Percentiles rank a stretch among this genome's conserved stretches.
Evolutionary conservation across 176 grass and related monocot species (phyloP).

Genomic region (Hyparrhenia diplandra): DNA sequence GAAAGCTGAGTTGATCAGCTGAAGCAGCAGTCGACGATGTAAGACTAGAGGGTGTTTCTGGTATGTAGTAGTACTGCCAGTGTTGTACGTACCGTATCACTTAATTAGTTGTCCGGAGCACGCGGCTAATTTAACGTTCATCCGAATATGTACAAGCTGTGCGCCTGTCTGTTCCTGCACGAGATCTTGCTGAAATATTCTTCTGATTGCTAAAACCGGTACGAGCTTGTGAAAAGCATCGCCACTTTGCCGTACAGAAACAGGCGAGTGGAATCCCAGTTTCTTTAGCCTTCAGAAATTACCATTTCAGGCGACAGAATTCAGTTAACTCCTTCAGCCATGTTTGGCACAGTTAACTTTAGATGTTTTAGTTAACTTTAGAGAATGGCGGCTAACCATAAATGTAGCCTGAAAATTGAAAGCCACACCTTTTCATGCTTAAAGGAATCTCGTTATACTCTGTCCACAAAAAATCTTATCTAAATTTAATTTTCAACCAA

Average conservation of each 20-base stretch:
- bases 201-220: background rate
- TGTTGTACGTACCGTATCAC: slow-evolving; percentile 1
- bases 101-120: background rate
- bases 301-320: background rate
- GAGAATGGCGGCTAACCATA: no score
- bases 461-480: no score
- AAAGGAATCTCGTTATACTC: no score
- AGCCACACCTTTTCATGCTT: no score
- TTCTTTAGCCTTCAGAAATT: background rate
- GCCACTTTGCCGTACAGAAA: background rate
- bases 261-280: background rate
- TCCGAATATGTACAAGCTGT: background rate
- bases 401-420: no score
- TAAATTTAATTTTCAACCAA: no score
- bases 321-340: no score
- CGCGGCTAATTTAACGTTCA: slow-evolving; percentile 15
- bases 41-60: background rate
- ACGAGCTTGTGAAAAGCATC: background rate
- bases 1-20: background rate
- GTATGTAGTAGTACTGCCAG: background rate
- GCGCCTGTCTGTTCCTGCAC: background rate
- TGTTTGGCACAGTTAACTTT: no score
- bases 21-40: slow-evolving; percentile 28
- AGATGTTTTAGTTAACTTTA: no score
- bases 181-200: background rate